Evolutionary conservation across 495 filamentous ascomycete genomes (phyloP), one percentile per base, ranked within the genome.

Genomic region (Aspergillus cavernicola): DNA sequence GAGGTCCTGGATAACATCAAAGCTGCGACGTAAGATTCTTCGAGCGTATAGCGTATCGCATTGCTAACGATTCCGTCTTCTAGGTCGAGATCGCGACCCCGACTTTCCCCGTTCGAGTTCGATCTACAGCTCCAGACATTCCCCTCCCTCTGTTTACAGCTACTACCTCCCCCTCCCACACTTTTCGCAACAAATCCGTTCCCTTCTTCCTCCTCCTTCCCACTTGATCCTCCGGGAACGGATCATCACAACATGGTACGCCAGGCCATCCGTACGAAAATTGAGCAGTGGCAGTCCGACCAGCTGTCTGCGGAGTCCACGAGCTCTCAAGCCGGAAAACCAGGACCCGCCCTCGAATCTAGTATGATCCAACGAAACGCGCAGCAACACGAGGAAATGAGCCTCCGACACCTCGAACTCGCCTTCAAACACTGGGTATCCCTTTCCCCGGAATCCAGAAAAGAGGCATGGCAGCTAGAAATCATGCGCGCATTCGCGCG

Each of bases 71-170:
- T n/a, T 52, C n/a, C 18, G 29, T 19, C 23, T 36, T 33, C 32
- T 52, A 75, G 69, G 52, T 64, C 62, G 12, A 66, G 66, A 36
- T 61, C 61, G 28, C 67, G 65, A 22, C 67, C 69, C 69, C 78
- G 63, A 57, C 65, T 65, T 50, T 79, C 66, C 23, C 86, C 87
- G 0, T 95, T 95, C 65, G 83, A 90, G 55, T 92, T 95, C 69
- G 87, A 95, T 52, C 84, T 90, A 26, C 83, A 88, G 52, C 68
- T 84, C 20, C 80, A 93, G 54, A 87, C 85, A 22, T 95, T 95
- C 57, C 90, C 90, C 6, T 85, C 85, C 16, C 79, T 96, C 18
- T 87, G 84, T 33, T 79, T 96, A 6, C 85, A 85, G 55, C 85
- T 92, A 55, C 83, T 96, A 3, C 84, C 86, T 35, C 74, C 86